A percentile compares a stretch with the other conserved stretches of the same genome.
Evolutionary conservation across 2,329 filamentous ascomycete species (phyloP).

Genomic region (Amphichorda felina): DNA sequence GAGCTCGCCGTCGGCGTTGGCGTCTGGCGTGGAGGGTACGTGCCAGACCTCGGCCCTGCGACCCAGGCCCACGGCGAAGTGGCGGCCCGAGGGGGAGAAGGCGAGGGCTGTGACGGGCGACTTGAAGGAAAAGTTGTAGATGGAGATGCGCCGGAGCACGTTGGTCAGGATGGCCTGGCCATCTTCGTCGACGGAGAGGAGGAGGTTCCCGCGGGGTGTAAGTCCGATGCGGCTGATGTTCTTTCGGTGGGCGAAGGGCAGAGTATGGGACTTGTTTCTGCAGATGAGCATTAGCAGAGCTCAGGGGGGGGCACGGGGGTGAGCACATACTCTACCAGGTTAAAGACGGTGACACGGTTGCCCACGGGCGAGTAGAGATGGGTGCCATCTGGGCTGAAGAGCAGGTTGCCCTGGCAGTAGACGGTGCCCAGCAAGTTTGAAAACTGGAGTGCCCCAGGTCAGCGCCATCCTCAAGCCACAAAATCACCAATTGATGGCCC

Average conservation of each 20-base stretch:
- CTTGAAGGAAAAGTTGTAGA: constrained; percentile 95
- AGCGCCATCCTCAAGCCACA: background rate
- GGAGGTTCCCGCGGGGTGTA: constrained; percentile 79
- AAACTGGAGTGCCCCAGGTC: constrained; percentile 49
- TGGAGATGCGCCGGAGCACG: constrained; percentile 68
- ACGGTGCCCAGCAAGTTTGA: constrained; percentile 97
- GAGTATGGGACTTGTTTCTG: constrained; percentile 78
- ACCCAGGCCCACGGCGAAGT: constrained; percentile 83
- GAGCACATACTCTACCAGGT: constrained; percentile 71
- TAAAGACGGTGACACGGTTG: constrained; percentile 91
- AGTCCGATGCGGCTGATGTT: constrained; percentile 86
- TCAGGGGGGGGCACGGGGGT: background rate
- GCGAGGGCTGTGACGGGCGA: constrained; percentile 69
- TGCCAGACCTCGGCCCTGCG: constrained; percentile 92
- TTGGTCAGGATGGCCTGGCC: constrained; percentile 90
- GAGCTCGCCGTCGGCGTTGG: constrained; percentile 66
- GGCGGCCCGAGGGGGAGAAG: constrained; percentile 81
- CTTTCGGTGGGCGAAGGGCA: constrained; percentile 84
- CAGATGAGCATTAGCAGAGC: constrained; percentile 17
- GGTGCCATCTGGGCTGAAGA: constrained; percentile 93
- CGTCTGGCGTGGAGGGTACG: constrained; percentile 79
- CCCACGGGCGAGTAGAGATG: constrained; percentile 93
- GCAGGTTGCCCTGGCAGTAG: constrained; percentile 93
- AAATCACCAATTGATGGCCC: background rate
- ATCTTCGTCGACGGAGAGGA: constrained; percentile 89